Evolutionary conservation across 306 rosid genomes (phyloP).

Genomic region (Cucumis hystrix): DNA sequence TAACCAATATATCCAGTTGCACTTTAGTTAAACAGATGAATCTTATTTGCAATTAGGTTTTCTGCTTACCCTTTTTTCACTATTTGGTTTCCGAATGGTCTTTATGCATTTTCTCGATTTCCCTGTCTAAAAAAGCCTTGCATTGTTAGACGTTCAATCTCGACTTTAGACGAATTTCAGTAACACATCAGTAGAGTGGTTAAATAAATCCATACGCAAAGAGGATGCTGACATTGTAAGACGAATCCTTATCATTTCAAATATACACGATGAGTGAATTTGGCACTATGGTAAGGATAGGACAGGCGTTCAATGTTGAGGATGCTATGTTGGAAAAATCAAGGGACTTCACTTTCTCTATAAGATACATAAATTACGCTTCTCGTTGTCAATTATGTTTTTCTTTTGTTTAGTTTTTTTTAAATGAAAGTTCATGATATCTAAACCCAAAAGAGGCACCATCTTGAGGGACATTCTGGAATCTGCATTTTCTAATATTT

Average conservation of each 20-base stretch:
- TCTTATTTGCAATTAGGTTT: neutral
- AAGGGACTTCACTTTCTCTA: no score
- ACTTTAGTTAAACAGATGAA: neutral
- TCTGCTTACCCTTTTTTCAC: neutral
- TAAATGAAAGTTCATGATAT: no score
- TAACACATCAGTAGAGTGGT: neutral
- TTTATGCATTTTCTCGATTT: neutral
- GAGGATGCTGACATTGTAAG: neutral
- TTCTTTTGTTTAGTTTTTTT: no score
- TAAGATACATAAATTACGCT: no score
- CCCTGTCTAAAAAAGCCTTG: neutral
- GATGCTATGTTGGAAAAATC: no score
- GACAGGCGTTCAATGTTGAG: neutral
- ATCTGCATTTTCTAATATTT: no score
- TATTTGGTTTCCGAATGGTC: neutral
- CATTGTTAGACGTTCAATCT: neutral
- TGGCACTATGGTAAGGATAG: neutral
- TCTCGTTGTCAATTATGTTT: no score
- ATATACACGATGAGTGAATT: neutral
- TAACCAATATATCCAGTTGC: no score
- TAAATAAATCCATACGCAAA: neutral
- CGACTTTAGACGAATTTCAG: neutral
- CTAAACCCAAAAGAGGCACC: no score
- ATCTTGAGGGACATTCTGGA: no score
- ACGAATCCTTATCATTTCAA: neutral